Evolutionary conservation across 164 flowering plant species (phyloP), one percentile per base, ranked within the genome.

Genomic region (Chimonanthus salicifolius): DNA sequence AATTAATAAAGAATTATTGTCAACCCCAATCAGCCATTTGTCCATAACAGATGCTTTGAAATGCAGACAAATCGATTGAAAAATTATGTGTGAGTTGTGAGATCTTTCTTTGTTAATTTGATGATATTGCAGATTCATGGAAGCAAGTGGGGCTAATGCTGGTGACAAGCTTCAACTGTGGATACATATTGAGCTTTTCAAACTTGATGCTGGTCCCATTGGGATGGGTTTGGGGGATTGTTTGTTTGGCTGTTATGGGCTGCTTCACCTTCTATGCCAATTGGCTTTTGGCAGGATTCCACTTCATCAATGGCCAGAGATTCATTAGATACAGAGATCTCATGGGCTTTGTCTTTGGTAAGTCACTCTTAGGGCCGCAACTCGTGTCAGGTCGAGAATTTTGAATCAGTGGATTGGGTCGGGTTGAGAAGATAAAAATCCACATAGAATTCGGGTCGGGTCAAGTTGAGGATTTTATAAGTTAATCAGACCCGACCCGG

Each of bases 301-400:
- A 88, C 70, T 65, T 75, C 47, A 67, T 88, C 50, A 58, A 81
- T 58, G 92, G 90, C 76, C 84, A 76, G 48, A 81, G 90, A 65
- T 84, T 82, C 81, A 84, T 88, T 72, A 79, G 92, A 83, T 88
- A 88, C 72, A 80, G 92, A 82, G 92, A 87, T 65, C 76, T 88
- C 18, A 84, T 84, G 83, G 90, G 89, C 3, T 80, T 64, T 74
- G 73, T 84, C 10, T 87, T 75, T 76, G 88, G 92, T 85, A 46
- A 76, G 79, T 62, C 9, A 49, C 4, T n/a, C 21, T 7, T 0
- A 33, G 33, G 33, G 33, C 33, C 0, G 33, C 1, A 33, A 33
- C 33, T 33, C 33, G 33, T 0, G 33, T 33, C 1, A 1, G 33
- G 33, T 33, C 1, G 1, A 33, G 2, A 33, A 33, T 33, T 33